Evolutionary conservation across 2,329 filamentous ascomycete species (phyloP).

Genomic region (Talaromyces sp.): DNA sequence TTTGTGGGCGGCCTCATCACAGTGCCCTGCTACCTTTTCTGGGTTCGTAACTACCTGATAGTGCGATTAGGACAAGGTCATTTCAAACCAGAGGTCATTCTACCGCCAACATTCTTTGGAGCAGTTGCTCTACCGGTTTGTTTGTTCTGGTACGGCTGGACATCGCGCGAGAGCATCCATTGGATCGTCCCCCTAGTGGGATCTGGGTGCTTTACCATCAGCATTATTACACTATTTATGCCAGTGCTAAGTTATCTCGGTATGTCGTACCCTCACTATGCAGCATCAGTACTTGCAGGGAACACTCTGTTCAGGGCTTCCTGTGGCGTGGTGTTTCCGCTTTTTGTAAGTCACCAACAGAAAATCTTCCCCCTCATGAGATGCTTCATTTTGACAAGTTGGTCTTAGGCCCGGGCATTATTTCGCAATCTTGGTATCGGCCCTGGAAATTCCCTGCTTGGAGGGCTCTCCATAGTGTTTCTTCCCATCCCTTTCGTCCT

Average conservation of each 20-base stretch:
- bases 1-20: constrained; percentile 38
- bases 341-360: constrained; percentile 44
- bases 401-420: constrained; percentile 1
- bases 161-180: constrained; percentile 39
- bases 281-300: constrained; percentile 31
- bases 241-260: constrained; percentile 35
- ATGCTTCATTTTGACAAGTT: neutral
- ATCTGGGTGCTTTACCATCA: constrained; percentile 32
- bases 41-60: constrained; percentile 54
- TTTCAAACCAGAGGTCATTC: constrained; percentile 53
- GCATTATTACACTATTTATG: constrained; percentile 37
- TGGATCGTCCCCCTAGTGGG: constrained; percentile 35
- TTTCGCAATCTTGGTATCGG: constrained; percentile 8
- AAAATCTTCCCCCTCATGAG: constrained; percentile 33
- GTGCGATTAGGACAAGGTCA: constrained; percentile 49
- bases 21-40: constrained; percentile 51
- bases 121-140: constrained; percentile 51
- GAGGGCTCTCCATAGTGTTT: neutral
- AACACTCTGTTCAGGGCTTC: constrained; percentile 33
- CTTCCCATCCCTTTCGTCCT: constrained; percentile 11
- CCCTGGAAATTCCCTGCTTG: constrained; percentile 9
- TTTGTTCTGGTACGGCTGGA: constrained; percentile 51
- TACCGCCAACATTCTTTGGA: constrained; percentile 53
- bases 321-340: constrained; percentile 35
- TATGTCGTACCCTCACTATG: constrained; percentile 28